A percentile compares a stretch with the other conserved stretches of the same genome.
Conservation (phyloP, 1,284 basidiomycete species). For the Sanghuangporus sanghuang region DNA sequence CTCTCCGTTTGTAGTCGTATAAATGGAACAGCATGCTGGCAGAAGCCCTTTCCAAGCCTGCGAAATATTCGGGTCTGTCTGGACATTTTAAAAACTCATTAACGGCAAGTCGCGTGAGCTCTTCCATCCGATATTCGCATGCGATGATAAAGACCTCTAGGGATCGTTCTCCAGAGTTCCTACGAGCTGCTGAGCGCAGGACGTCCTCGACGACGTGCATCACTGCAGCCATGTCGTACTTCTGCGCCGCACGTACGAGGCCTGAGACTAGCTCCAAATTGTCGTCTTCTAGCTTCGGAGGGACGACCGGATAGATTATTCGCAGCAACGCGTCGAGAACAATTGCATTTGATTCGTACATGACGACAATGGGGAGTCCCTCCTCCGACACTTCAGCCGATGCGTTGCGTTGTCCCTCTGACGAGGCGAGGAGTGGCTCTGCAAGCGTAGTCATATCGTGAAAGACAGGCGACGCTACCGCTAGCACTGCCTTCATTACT, state of each 20-base stretch:
- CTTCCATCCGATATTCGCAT: conserved; percentile 3
- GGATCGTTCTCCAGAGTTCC: not conserved
- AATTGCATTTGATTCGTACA: conserved; percentile 1
- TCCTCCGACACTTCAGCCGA: not conserved
- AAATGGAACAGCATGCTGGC: not conserved
- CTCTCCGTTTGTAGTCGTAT: conserved; percentile 2
- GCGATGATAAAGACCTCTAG: conserved; percentile 6
- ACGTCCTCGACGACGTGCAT: not conserved
- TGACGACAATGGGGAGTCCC: conserved; percentile 8
- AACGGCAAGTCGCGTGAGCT: not conserved
- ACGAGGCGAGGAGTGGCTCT: not conserved
- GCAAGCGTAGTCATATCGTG: conserved; percentile 37
- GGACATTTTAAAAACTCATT: conserved; percentile 7
- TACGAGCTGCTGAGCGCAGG: not conserved
- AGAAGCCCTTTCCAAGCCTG: not conserved
- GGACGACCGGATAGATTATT: conserved; percentile 7
- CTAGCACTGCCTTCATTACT: conserved; percentile 39
- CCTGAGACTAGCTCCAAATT: not conserved
- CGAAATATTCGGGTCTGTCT: not conserved
- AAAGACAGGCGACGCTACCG: conserved; percentile 42
- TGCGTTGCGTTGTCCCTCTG: not conserved
- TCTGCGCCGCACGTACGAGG: conserved; percentile 9
- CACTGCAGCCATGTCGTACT: conserved; percentile 10
- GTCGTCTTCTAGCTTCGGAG: conserved; percentile 1
- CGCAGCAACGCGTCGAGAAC: conserved; percentile 11